These are phyloP conservation scores for Strobilomyces dryophilus DNA, from an alignment of 768 basidiomycete genomes.

Conservation along the genomic window DNA sequence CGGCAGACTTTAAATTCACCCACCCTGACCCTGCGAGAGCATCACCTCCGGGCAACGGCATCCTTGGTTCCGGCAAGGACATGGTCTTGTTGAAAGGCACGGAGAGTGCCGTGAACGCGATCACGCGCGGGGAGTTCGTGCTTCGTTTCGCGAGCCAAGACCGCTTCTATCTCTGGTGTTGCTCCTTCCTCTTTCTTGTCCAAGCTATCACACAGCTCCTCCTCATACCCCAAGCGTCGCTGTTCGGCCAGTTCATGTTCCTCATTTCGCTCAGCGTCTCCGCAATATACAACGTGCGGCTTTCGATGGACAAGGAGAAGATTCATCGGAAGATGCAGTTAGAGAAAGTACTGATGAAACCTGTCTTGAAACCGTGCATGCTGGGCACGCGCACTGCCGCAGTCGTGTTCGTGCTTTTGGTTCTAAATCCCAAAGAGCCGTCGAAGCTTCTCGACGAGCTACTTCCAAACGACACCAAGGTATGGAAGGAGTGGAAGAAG, in stretches of 20 bases:
- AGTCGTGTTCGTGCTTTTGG: not conserved
- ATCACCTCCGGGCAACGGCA: not conserved
- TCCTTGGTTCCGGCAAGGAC: not conserved
- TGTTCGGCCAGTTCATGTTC: not conserved
- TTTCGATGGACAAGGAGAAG: not conserved
- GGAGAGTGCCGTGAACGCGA: not conserved
- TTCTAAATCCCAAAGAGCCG: not conserved
- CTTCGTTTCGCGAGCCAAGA: not conserved
- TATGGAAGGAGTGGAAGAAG: not conserved
- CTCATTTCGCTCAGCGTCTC: not conserved
- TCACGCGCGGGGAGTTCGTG: not conserved
- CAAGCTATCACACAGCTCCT: not conserved
- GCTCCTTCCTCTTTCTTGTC: not conserved
- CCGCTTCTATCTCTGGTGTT: not conserved
- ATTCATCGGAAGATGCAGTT: not conserved
- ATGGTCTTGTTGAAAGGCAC: not conserved
- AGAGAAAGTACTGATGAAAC: not conserved
- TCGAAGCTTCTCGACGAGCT: not conserved
- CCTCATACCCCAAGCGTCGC: not conserved
- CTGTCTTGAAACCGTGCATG: not conserved
- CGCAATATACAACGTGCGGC: not conserved
- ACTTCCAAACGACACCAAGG: not conserved
- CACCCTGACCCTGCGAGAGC: not conserved
- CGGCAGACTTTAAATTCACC: not conserved
- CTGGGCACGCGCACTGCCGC: not conserved